Conservation (phyloP, 805 yeast species). For the Wickerhamiella lipophila region DNA sequence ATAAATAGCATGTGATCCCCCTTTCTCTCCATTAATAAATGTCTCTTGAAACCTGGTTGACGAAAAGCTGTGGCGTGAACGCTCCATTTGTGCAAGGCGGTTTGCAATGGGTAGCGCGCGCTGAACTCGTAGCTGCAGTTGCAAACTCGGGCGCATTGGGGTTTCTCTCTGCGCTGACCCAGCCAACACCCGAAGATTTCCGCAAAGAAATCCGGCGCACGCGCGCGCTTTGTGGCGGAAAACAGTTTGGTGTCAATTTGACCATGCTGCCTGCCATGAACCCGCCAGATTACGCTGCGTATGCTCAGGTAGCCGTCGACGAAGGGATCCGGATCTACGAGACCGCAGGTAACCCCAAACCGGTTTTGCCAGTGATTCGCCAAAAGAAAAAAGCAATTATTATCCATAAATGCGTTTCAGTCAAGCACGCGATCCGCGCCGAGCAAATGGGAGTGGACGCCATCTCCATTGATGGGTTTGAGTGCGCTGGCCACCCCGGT, state of each 20-base stretch:
- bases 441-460: constrained; percentile 26
- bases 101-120: constrained; percentile 24
- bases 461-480: constrained; percentile 27
- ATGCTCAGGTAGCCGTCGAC: constrained; percentile 25
- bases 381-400: constrained; percentile 18
- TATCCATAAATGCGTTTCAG: constrained; percentile 26
- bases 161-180: constrained; percentile 24
- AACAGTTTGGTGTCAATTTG: constrained; percentile 27
- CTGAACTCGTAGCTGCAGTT: constrained; percentile 27
- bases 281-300: constrained; percentile 26
- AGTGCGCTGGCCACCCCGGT: constrained; percentile 31
- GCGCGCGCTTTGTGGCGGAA: constrained; percentile 18
- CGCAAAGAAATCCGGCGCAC: constrained; percentile 23
- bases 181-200: constrained; percentile 25
- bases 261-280: constrained; percentile 27
- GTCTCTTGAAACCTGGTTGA: constrained; percentile 24
- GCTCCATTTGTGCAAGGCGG: constrained; percentile 27
- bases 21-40: neutral
- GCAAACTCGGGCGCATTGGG: constrained; percentile 28
- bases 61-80: constrained; percentile 25
- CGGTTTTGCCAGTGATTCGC: constrained; percentile 21
- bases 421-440: constrained; percentile 26
- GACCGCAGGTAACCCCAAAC: constrained; percentile 27
- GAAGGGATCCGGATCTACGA: constrained; percentile 27
- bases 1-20: neutral